Evolutionary conservation across 2,329 filamentous ascomycete species (phyloP).

Genomic region (Sporothrix mexicana): DNA sequence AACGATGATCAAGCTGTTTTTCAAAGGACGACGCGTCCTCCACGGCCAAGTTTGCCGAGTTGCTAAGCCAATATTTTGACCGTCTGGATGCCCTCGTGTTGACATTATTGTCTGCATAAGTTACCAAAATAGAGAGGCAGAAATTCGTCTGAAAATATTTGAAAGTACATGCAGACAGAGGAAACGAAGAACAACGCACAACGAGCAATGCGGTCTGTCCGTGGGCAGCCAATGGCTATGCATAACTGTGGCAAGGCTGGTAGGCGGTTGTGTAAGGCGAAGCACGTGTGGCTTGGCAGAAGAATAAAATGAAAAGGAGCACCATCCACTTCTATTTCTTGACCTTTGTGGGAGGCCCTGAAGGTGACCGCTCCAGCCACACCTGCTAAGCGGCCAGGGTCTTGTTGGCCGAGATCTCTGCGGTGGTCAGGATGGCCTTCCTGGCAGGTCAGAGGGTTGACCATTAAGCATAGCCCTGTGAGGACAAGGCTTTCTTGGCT

Average conservation of each 20-base stretch:
- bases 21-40: background rate
- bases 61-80: background rate
- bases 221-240: slow-evolving; percentile 17
- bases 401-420: background rate
- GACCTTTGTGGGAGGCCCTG: background rate
- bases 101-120: background rate
- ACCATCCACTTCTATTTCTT: background rate
- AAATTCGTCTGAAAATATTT: background rate
- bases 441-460: background rate
- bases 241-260: background rate
- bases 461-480: slow-evolving; percentile 11
- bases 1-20: background rate
- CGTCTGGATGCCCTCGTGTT: background rate
- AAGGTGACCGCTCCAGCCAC: background rate
- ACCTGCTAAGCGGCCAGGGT: background rate
- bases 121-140: slow-evolving; percentile 9
- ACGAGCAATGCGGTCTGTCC: background rate
- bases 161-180: background rate
- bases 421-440: too few species aligned
- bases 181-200: background rate
- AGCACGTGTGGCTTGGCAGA: background rate
- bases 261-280: background rate
- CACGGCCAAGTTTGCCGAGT: background rate
- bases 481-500: slow-evolving; percentile 26
- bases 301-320: background rate